Base-by-base conservation (phyloP, 2,329 filamentous ascomycete genomes). In the Geoglossum cookeanum region DNA sequence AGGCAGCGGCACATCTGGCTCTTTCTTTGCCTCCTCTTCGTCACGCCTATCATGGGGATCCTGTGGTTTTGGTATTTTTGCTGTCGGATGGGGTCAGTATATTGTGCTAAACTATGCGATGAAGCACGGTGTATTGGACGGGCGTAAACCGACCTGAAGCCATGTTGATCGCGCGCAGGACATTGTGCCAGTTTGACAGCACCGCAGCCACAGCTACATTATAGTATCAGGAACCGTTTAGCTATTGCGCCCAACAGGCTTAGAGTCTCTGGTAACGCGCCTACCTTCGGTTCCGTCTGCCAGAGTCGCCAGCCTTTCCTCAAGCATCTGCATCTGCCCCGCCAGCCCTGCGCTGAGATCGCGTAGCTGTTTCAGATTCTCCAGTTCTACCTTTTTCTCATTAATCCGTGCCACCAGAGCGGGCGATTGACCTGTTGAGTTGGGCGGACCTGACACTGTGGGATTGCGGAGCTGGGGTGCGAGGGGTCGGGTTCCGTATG, bases 141-240 rank as follows among this genome's bases (percentile, higher is more conserved):
- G 44, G 9, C 57, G 17, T 37, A 58, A 32, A 72, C 80, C 65
- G 75, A 90, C 86, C 78, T 59, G 85, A 90, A 60, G 87, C 87
- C 85, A 92, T 90, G 65, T 85, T 85, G 65, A 94, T 90, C 47
- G 86, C 86, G 62, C 84, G 77, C 59, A 94, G 75, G 61, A 94
- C 87, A 64, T 87, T 90, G 68, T 90, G 84, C 87, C 87, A 94
- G 68, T 92, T 94, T 56, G 83, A 79, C 67, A 94, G 74, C 27
- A 94, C 87, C n/a, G 83, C 78, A 44, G 87, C 87, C 64, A 94
- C 87, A 59, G 85, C 86, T 88, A 67, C 57, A 56, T 42, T 7
- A 13, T 29, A 17, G 22, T 57, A 51, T 47, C 53, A 9, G 22
- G 22, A 22, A 22, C 22, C 22, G 22, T 22, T 32, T 22, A 48